A percentile compares a stretch with the other conserved stretches of the same genome.
Evolutionary conservation across 2,329 filamentous ascomycete species (phyloP).

Genomic region (Chaetomiaceae sp.): DNA sequence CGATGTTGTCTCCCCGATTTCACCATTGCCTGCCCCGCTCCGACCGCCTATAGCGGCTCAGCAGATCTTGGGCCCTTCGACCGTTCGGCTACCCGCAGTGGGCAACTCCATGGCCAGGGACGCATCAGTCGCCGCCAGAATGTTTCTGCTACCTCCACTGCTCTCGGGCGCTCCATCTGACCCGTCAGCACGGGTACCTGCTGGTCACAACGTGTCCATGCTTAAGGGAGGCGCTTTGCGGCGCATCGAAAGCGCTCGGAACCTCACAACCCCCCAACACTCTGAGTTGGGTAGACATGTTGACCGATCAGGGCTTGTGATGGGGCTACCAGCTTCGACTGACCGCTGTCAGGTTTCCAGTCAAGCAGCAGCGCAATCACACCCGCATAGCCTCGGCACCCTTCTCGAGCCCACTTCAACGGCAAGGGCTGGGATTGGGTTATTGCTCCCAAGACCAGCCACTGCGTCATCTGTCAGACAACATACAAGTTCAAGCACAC

Average conservation of each 20-base stretch:
- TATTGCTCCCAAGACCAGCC: background rate
- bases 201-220: background rate
- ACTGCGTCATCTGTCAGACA: slow-evolving; percentile 6
- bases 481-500: slow-evolving; percentile 18
- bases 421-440: background rate
- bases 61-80: background rate
- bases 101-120: background rate
- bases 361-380: too few relatives aligned
- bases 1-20: slow-evolving; percentile 7
- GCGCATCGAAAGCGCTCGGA: slow-evolving; percentile 18
- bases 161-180: background rate
- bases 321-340: too few relatives aligned
- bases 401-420: background rate
- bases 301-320: too few relatives aligned
- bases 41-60: background rate
- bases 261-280: slow-evolving; percentile 1
- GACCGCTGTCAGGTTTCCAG: too few relatives aligned
- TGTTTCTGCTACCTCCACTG: background rate
- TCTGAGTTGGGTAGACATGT: background rate
- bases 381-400: too few relatives aligned
- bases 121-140: background rate
- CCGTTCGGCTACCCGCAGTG: background rate
- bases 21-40: slow-evolving; percentile 3
- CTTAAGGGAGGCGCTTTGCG: slow-evolving; percentile 3
- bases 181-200: background rate